Percentiles rank a stretch among this genome's conserved stretches.
phyloP scores from a whole-genome alignment of 257 asterid genomes.

The Leptodermis oblonga region DNA sequence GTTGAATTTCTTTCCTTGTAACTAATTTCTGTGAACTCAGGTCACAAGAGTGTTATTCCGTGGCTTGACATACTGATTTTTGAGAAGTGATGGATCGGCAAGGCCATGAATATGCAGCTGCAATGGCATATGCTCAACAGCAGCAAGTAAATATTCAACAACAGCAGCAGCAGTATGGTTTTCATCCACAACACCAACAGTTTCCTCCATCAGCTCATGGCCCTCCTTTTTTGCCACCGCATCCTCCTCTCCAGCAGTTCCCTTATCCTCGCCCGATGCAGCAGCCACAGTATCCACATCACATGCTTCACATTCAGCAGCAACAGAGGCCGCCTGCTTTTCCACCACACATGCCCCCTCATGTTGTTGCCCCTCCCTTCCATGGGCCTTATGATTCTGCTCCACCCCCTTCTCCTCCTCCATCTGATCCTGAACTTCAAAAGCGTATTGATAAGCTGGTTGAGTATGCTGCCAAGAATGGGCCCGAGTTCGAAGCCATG shows the following conservation, averaged over 20 bases:
- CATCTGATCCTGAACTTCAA: constrained; percentile 86
- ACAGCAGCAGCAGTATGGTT: constrained; percentile 72
- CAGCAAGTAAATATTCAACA: constrained; percentile 71
- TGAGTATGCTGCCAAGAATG: constrained; percentile 89
- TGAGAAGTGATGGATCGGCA: constrained; percentile 69
- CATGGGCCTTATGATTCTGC: constrained; percentile 74
- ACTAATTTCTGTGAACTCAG: neutral
- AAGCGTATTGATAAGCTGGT: constrained; percentile 88
- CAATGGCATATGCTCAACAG: constrained; percentile 71
- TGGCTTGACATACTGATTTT: constrained; percentile 14
- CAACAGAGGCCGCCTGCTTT: constrained; percentile 75
- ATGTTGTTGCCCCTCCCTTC: constrained; percentile 58
- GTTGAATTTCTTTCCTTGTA: neutral
- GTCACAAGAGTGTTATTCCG: constrained; percentile 11
- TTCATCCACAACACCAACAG: constrained; percentile 74
- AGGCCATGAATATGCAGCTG: constrained; percentile 76
- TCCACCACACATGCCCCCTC: constrained; percentile 77
- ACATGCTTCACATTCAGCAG: constrained; percentile 36
- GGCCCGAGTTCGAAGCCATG: constrained; percentile 95
- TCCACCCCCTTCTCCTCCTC: constrained; percentile 84
- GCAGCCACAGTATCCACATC: constrained; percentile 69
- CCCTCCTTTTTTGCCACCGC: no score
- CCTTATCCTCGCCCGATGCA: constrained; percentile 78
- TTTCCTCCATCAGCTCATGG: constrained; percentile 77
- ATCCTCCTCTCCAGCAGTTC: constrained; percentile 68